phyloP scores from a whole-genome alignment of 208 protist species.

The Strigomonas culicis region DNA sequence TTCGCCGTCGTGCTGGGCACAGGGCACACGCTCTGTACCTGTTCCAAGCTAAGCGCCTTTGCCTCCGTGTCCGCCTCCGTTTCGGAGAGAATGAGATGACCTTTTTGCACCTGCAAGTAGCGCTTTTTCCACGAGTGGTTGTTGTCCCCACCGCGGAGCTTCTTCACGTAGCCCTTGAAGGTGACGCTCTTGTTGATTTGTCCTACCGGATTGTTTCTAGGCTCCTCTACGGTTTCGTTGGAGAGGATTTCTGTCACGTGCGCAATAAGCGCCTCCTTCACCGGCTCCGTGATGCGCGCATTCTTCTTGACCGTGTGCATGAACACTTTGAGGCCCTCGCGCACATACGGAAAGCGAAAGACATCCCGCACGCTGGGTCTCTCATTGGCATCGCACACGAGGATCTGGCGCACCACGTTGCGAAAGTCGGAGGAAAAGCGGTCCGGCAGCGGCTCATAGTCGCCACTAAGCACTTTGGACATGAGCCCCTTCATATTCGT shows the following conservation, averaged over 20 bases:
- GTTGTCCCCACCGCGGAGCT: slow-evolving; percentile 52
- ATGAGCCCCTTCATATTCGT: slow-evolving; percentile 84
- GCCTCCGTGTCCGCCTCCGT: slow-evolving; percentile 60
- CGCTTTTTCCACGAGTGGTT: slow-evolving; percentile 69
- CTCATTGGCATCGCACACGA: slow-evolving; percentile 67
- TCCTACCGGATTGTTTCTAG: slow-evolving; percentile 35
- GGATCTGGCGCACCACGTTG: slow-evolving; percentile 59
- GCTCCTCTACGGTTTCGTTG: slow-evolving; percentile 19
- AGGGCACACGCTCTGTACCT: slow-evolving; percentile 78
- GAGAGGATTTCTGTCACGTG: slow-evolving; percentile 75
- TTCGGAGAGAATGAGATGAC: slow-evolving; percentile 73
- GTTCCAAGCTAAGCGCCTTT: slow-evolving; percentile 75
- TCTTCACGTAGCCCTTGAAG: slow-evolving; percentile 66
- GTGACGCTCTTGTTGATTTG: slow-evolving; percentile 74
- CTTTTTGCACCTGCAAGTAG: slow-evolving; percentile 64
- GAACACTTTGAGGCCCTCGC: slow-evolving; percentile 76
- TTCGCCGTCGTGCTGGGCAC: slow-evolving; percentile 52
- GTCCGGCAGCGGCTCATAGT: slow-evolving; percentile 63
- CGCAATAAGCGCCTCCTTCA: slow-evolving; percentile 53
- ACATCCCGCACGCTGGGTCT: slow-evolving; percentile 65
- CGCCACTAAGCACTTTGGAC: slow-evolving; percentile 65
- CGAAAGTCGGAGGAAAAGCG: slow-evolving; percentile 57
- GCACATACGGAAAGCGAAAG: slow-evolving; percentile 72
- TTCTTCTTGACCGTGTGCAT: slow-evolving; percentile 83
- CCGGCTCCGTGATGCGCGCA: slow-evolving; percentile 45